These are phyloP conservation scores for Dianthus caryophyllus DNA, from an alignment of 148 eudicot genomes.

Conservation along the genomic window DNA sequence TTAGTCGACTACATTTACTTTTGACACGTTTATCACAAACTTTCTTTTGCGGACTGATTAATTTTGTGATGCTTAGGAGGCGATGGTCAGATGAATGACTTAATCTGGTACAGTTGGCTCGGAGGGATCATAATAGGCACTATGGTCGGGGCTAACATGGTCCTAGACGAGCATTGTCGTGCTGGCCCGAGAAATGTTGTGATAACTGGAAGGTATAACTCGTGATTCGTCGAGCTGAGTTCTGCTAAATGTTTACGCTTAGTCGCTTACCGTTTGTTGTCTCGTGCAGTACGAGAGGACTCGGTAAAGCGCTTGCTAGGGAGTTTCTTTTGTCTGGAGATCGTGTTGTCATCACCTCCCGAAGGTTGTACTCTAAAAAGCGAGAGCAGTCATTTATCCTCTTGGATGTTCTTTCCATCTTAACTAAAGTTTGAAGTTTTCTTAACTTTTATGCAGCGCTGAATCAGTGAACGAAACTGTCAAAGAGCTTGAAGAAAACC, in stretches of 20 bases:
- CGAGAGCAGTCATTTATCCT: not conserved
- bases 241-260: not conserved
- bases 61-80: conserved; percentile 51
- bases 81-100: conserved; percentile 72
- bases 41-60: not conserved
- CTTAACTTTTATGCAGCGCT: conserved; percentile 50
- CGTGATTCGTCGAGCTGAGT: not conserved
- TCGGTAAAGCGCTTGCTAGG: conserved; percentile 97
- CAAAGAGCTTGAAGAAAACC: conserved; percentile 77
- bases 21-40: not conserved
- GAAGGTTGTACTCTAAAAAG: conserved; percentile 51
- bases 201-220: conserved; percentile 88
- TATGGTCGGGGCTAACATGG: conserved; percentile 98
- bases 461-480: conserved; percentile 79
- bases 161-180: conserved; percentile 84
- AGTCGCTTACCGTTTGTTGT: conserved; percentile 7
- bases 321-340: conserved; percentile 98
- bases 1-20: conserved; percentile 18
- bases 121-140: conserved; percentile 96
- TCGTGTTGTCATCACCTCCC: conserved; percentile 85
- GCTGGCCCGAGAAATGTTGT: conserved; percentile 97
- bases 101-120: conserved; percentile 99
- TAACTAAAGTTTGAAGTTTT: conserved; percentile 1
- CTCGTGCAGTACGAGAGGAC: conserved; percentile 86
- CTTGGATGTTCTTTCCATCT: conserved; percentile 17